Conservation (phyloP, 768 basidiomycete species). For the Suillus variegatus region DNA sequence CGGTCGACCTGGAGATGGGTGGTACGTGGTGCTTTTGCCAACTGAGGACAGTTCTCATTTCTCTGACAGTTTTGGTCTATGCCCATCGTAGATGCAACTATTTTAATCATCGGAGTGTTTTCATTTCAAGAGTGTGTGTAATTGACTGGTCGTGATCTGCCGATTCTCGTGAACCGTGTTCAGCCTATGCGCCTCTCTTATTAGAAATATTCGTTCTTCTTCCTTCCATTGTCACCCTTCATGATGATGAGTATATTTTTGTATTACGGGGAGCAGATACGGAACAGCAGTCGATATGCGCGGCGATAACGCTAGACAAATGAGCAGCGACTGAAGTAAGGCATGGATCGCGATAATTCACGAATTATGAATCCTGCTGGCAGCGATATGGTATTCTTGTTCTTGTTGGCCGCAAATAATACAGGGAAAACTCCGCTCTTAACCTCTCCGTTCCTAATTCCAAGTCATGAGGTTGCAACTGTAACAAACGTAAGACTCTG, state of each 20-base stretch:
- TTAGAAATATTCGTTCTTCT: too few relatives aligned
- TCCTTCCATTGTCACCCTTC: background rate
- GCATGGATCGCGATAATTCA: background rate
- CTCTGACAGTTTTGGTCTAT: too few relatives aligned
- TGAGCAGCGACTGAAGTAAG: background rate
- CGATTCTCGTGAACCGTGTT: too few relatives aligned
- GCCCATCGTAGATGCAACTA: too few relatives aligned
- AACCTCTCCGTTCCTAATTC: background rate
- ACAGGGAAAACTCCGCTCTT: background rate
- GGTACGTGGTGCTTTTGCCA: too few relatives aligned
- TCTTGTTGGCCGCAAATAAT: background rate
- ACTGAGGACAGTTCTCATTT: too few relatives aligned
- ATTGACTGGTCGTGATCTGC: too few relatives aligned
- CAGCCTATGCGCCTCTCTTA: too few relatives aligned
- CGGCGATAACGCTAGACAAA: background rate
- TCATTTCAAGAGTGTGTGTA: too few relatives aligned
- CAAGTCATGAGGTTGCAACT: background rate
- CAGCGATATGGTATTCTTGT: background rate
- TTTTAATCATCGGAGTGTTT: too few relatives aligned
- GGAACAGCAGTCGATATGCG: slow-evolving; percentile 48
- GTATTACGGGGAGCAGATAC: slow-evolving; percentile 45
- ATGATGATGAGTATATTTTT: slow-evolving; percentile 38
- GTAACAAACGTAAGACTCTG: background rate
- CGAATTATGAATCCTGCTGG: background rate
- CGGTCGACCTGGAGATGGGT: too few relatives aligned